Evolutionary conservation across 352 stramenopile genomes (phyloP), one percentile per base, ranked within the genome.

Genomic region (Pythium sp.): DNA sequence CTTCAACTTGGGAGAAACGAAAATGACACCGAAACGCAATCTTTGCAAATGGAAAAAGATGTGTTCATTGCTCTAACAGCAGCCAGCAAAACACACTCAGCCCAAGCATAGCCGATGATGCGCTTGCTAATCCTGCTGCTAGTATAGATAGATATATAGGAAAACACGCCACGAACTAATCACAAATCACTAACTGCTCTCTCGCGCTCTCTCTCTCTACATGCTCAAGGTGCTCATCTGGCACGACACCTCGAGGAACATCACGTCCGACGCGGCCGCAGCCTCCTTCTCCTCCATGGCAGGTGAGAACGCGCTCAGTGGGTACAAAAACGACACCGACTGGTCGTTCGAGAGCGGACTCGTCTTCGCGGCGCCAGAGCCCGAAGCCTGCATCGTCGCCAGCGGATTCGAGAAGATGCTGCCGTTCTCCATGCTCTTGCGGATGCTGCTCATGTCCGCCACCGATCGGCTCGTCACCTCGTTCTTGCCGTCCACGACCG

Each of bases 271-370:
- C 18, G 43, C 43, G 9, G 53, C 41, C 22, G 67, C 63, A 3
- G 67, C 58, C 3, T 74, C 77, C 56, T 68, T 70, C 49, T 73
- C 77, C 56, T 78, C 77, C 64, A 81, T 68, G 32, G 90, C 83
- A 30, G 77, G 73, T 2, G 79, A 80, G 66, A 93, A 93, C 20
- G 86, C 87, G 51, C 82, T 90, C 76, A 95, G 75, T n/a, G 87
- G 87, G 67, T 95, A 95, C 28, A 95, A 62, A 71, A 95, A 95
- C 72, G 85, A 91, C 62, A 95, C 78, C 58, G 85, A 88, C 77
- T 90, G 77, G 56, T 83, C 70, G 38, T 89, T 82, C 56, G 74
- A 68, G 55, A 73, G 72, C 24, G 74, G 72, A 56, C 15, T 67
- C 63, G 63, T 75, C 74, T 76, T 77, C 36, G 53, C 62, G 5